Base-by-base conservation (phyloP, 148 eudicot species). In the Arbutus unedo region DNA sequence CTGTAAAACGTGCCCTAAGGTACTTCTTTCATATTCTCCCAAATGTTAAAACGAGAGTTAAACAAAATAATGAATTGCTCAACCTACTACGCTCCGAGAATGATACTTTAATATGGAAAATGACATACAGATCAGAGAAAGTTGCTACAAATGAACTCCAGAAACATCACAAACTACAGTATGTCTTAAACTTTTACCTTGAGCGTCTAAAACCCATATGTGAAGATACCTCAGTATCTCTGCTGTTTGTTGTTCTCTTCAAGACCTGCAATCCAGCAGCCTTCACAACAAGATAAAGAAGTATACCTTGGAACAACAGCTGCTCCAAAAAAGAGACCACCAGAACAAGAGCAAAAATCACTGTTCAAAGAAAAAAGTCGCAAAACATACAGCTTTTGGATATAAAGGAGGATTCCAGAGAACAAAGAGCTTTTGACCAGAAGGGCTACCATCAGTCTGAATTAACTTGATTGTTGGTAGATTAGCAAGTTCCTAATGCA, bases 391-490 rank as follows among this genome's bases (percentile, higher is more conserved):
- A 81, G 88, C 87, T 87, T 84, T 89, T 64, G 84, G 85, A 85
- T 83, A 84, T 82, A 92, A 86, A 83, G 99, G 94, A 76, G 99
- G 99, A 89, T 96, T 96, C 99, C 99, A 96, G 73, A 96, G 94
- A 84, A 90, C 81, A 86, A 96, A 96, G 78, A 83, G 86, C 89
- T 96, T 96, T 78, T 84, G 87, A 85, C 93, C 94, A 79, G 99
- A 93, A 71, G 99, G 99, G 87, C 99, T 96, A 79, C 99, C 99
- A 89, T 96, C 99, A 87, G 89, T 94, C 74, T 92, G 89, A 87
- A 96, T 93, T 87, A 96, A 86, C 90, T 96, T 97, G 56, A 90
- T 79, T 44, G 90, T 83, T 79, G 94, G 83, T 77, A 96, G 82
- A 87, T 90, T 91, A 81, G 94, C 94, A 79, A 96, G 95, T 82